A percentile compares a stretch with the other conserved stretches of the same genome.
phyloP scores from a whole-genome alignment of 1,284 basidiomycete genomes.

The Moesziomyces antarcticus region DNA sequence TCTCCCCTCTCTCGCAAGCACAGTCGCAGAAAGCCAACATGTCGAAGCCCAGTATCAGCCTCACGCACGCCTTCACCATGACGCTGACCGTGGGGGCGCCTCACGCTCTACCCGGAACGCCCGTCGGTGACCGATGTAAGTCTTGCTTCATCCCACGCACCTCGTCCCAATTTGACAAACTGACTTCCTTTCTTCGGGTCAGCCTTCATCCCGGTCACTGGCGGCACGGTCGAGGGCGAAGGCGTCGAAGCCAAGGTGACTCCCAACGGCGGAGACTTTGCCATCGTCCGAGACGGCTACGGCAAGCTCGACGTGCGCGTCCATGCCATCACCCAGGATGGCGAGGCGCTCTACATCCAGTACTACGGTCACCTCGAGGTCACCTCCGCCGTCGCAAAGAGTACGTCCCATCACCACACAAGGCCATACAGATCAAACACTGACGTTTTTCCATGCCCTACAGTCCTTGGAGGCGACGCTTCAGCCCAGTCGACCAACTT shows the following conservation, averaged over 20 bases:
- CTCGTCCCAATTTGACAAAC: neutral
- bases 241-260: slow-evolving; percentile 34
- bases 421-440: too few species aligned
- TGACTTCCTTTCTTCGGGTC: neutral
- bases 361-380: slow-evolving; percentile 39
- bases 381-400: slow-evolving; percentile 31
- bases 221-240: slow-evolving; percentile 24
- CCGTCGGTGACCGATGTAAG: slow-evolving; percentile 37
- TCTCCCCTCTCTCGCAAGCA: too few species aligned
- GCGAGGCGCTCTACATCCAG: slow-evolving; percentile 38
- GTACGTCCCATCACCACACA: slow-evolving; percentile 1
- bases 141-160: neutral
- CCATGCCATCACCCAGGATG: slow-evolving; percentile 28
- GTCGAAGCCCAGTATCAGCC: slow-evolving; percentile 33
- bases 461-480: slow-evolving; percentile 28
- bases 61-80: slow-evolving; percentile 37
- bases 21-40: slow-evolving; percentile 1
- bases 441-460: too few species aligned
- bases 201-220: slow-evolving; percentile 29
- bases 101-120: slow-evolving; percentile 14
- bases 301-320: slow-evolving; percentile 43
- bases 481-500: slow-evolving; percentile 34
- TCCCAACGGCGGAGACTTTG: slow-evolving; percentile 33
- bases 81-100: slow-evolving; percentile 18
- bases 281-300: slow-evolving; percentile 41